Base-by-base conservation (phyloP, 2,329 filamentous ascomycete genomes). In the Trichoderma citrinoviride region DNA sequence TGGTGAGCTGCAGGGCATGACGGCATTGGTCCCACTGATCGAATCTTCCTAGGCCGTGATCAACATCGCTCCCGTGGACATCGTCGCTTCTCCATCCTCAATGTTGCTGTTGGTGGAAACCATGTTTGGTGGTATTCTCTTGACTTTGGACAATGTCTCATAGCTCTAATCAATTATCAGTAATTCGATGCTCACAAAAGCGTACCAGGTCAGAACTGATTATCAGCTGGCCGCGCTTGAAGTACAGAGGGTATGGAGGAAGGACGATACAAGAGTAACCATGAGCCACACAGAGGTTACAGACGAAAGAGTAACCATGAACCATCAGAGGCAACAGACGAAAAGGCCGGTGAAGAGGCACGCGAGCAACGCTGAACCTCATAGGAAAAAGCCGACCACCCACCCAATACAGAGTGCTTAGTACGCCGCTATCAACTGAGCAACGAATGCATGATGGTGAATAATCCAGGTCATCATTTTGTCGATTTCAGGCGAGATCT, bases 1-100 rank as follows among this genome's bases (percentile, higher is more conserved):
- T 50, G 49, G 47, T 29, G 56, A 49, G 47, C 56, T 60, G 44
- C 56, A 60, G 15, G 44, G 21, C 56, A 60, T 60, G 27, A 40
- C n/a, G 44, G 43, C 56, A 60, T 40, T 40, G 23, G 56, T 49
- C 56, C 44, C 56, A 40, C 44, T 12, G 10, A 47, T 40, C 44
- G 15, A 5, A 33, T 49, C 37, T 49, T 52, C 19, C 21, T 27
- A 29, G 29, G 44, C 37, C 44, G 19, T 23, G 56, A 60, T 60
- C 56, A 60, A 15, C 43, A 60, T 25, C 19, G 19, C 37, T 17
- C 21, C 8, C 15, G 40, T 29, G 19, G 41, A 27, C 40, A 49
- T 19, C 25, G 19, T 60, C 44, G 21, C 43, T 37, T 47, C 29
- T 19, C 21, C 17, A 15, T 10, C 19, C 15, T 23, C 6, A 3